Percentiles rank a stretch among this genome's conserved stretches.
Conservation (phyloP, 2,329 filamentous ascomycete species). For the Neonectria magnoliae region DNA sequence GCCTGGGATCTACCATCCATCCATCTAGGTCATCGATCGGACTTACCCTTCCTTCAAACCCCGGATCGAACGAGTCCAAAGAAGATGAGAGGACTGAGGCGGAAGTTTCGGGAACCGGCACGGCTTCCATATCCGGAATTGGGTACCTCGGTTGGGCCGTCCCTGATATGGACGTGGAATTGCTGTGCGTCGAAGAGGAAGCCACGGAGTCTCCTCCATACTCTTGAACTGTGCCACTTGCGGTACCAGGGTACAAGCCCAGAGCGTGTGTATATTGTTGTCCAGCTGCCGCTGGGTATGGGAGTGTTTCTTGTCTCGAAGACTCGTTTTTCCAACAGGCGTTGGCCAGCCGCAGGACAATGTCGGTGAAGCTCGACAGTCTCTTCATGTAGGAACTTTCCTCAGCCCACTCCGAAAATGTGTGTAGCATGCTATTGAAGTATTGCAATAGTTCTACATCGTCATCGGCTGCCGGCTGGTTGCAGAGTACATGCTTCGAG, state of each 20-base stretch:
- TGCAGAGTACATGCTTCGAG: slow-evolving; percentile 3
- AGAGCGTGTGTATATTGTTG: slow-evolving; percentile 10
- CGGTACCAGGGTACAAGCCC: background rate
- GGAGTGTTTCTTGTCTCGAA: background rate
- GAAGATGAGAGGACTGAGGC: background rate
- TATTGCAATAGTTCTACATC: slow-evolving; percentile 9
- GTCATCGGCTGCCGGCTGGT: background rate
- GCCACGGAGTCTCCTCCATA: slow-evolving; percentile 13
- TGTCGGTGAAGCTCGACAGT: slow-evolving; percentile 2
- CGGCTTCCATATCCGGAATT: slow-evolving; percentile 2
- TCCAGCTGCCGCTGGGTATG: background rate
- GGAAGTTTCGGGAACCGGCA: background rate
- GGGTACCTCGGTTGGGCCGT: background rate
- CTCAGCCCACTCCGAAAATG: slow-evolving; percentile 15
- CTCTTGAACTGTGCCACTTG: background rate
- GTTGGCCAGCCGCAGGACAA: slow-evolving; percentile 8
- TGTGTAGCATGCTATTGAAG: background rate
- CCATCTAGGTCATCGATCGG: slow-evolving; percentile 14
- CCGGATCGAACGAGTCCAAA: slow-evolving; percentile 6
- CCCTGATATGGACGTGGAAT: slow-evolving; percentile 14
- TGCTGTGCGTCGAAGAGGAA: slow-evolving; percentile 18
- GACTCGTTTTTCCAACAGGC: background rate
- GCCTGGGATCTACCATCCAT: slow-evolving; percentile 17
- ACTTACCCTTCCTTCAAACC: slow-evolving; percentile 1
- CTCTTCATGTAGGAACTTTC: slow-evolving; percentile 7